Percentiles rank a stretch among this genome's conserved stretches.
Evolutionary conservation across 768 basidiomycete genomes (phyloP).

Genomic region (Boletus sp.): DNA sequence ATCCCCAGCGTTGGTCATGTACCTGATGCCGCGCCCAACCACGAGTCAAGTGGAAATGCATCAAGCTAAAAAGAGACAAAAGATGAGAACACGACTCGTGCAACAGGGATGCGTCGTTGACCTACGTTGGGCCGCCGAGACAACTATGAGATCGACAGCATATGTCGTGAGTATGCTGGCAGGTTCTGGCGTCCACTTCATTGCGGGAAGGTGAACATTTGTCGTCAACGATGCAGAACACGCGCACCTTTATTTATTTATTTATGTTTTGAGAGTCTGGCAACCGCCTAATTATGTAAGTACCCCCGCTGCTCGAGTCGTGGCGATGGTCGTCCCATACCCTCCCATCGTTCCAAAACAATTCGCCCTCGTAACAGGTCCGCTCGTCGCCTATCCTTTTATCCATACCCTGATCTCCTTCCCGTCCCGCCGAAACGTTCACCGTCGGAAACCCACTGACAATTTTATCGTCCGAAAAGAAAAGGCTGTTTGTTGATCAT

Average conservation of each 20-base stretch:
- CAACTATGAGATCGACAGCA: not conserved
- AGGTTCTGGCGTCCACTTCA: not conserved
- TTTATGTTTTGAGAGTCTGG: no score
- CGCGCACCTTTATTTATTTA: not conserved
- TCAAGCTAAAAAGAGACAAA: slow-evolving; percentile 16
- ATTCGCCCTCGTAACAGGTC: no score
- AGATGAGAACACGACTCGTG: not conserved
- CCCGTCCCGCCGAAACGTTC: no score
- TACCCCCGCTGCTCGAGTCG: no score
- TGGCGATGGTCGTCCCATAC: no score
- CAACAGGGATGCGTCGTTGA: not conserved
- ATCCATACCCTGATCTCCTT: no score
- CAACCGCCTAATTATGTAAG: no score
- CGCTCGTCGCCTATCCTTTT: no score
- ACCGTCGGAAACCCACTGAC: no score
- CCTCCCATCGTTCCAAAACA: no score
- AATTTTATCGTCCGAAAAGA: no score
- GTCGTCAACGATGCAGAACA: not conserved
- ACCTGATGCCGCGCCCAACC: slow-evolving; percentile 19
- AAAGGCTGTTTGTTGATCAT: no score
- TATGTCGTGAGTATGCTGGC: not conserved
- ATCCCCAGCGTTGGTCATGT: slow-evolving; percentile 13
- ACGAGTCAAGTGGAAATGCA: slow-evolving; percentile 32
- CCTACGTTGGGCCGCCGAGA: slow-evolving; percentile 1
- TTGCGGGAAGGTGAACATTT: not conserved